Evolutionary conservation across 305 asterid species (phyloP).

Genomic region (Rubia peregrina): DNA sequence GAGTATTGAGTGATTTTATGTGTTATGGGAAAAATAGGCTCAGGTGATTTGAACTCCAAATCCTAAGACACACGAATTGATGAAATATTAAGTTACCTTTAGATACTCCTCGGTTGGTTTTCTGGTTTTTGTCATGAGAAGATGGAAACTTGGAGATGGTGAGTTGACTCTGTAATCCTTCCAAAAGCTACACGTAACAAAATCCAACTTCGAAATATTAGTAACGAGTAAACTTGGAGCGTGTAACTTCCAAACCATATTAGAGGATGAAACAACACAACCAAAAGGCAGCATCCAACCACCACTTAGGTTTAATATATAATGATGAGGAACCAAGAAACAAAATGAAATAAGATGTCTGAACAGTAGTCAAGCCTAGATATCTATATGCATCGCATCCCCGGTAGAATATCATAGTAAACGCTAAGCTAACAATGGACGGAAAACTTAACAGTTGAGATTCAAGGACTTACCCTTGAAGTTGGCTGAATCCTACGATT

Average conservation of each 20-base stretch:
- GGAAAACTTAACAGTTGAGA: conserved; percentile 1
- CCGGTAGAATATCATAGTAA: neutral
- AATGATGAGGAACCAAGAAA: neutral
- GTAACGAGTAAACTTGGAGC: neutral
- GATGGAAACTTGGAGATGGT: conserved; percentile 60
- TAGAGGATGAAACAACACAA: neutral
- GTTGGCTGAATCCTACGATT: conserved; percentile 96
- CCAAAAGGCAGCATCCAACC: too few relatives aligned
- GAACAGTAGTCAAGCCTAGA: neutral
- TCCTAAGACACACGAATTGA: neutral
- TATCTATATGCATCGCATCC: neutral
- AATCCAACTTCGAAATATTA: conserved; percentile 2
- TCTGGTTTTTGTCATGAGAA: conserved; percentile 66
- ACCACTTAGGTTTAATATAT: too few relatives aligned
- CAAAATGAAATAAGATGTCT: neutral
- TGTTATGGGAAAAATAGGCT: neutral
- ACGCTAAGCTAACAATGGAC: neutral
- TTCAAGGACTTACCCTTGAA: conserved; percentile 58
- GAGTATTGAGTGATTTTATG: neutral
- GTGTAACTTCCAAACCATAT: neutral
- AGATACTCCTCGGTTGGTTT: conserved; percentile 44
- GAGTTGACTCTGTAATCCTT: conserved; percentile 90
- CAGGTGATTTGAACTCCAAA: neutral
- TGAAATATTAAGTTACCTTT: conserved; percentile 35
- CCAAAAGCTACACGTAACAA: conserved; percentile 65